These are phyloP conservation scores for Kuraishia piskuri DNA, from an alignment of 805 yeast species.

Conservation along the genomic window DNA sequence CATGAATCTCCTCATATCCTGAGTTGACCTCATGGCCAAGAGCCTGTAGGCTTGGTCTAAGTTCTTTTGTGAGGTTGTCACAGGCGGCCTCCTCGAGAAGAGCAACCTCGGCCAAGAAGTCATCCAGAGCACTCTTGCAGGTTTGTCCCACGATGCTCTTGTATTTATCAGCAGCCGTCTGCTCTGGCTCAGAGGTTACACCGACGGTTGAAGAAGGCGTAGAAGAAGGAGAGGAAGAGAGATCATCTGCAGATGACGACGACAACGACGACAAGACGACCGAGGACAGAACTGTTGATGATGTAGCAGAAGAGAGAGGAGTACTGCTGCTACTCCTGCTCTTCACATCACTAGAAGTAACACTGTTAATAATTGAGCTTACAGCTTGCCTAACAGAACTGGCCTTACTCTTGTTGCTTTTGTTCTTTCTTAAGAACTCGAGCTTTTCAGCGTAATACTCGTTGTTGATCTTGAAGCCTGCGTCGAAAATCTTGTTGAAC, in stretches of 20 bases:
- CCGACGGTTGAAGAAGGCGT: background rate
- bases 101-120: conserved; percentile 28
- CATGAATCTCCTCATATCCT: conserved; percentile 20
- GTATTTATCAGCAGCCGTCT: conserved; percentile 12
- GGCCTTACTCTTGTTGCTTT: conserved; percentile 1
- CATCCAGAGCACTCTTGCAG: conserved; percentile 26
- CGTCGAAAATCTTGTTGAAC: conserved; percentile 19
- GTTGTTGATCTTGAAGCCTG: conserved; percentile 16
- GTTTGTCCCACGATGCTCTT: conserved; percentile 25
- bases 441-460: conserved; percentile 1
- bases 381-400: background rate
- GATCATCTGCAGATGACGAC: background rate
- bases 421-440: background rate
- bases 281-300: background rate
- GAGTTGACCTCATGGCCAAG: conserved; percentile 17
- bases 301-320: background rate
- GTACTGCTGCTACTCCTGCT: background rate
- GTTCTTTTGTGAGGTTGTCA: conserved; percentile 16
- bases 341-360: background rate
- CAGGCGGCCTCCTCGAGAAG: conserved; percentile 19
- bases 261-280: background rate
- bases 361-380: background rate
- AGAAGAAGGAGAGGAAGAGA: background rate
- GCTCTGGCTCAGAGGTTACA: background rate
- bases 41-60: conserved; percentile 26